Conservation (phyloP, 306 rosid genomes). For the Morella rubra region DNA sequence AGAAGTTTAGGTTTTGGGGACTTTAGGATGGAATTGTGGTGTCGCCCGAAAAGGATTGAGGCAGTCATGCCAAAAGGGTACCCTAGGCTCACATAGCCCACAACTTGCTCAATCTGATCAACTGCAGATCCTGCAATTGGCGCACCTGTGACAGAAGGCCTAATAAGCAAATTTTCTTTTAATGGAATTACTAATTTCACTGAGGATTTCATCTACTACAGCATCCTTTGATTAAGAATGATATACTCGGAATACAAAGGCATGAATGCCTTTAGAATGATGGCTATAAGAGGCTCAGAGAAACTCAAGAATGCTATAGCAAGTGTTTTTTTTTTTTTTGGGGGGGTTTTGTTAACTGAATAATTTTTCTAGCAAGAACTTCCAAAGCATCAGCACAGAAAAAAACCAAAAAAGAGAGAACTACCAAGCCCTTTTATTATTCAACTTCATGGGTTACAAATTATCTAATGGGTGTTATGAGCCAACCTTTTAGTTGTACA, state of each 20-base stretch:
- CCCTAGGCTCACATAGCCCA: constrained; percentile 88
- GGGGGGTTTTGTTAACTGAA: no score
- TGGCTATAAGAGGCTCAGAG: neutral
- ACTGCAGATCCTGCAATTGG: constrained; percentile 94
- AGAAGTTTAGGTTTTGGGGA: constrained; percentile 82
- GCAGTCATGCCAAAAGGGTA: constrained; percentile 92
- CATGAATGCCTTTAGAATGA: no score
- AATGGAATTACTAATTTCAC: neutral
- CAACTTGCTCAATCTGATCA: constrained; percentile 70
- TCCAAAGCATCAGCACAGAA: no score
- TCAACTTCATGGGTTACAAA: neutral
- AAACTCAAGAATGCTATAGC: neutral
- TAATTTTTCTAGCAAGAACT: no score
- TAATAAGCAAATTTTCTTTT: neutral
- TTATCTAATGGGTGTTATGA: neutral
- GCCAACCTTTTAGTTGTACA: neutral
- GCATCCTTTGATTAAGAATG: neutral
- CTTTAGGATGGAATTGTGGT: constrained; percentile 62
- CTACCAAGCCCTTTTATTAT: neutral
- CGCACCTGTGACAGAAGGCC: constrained; percentile 54
- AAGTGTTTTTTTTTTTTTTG: no score
- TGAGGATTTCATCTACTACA: neutral
- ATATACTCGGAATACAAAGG: no score
- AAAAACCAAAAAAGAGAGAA: neutral
- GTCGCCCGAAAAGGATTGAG: constrained; percentile 87